These are phyloP conservation scores for Danielia oregonensis DNA, from an alignment of 805 yeast species.

Conservation along the genomic window DNA sequence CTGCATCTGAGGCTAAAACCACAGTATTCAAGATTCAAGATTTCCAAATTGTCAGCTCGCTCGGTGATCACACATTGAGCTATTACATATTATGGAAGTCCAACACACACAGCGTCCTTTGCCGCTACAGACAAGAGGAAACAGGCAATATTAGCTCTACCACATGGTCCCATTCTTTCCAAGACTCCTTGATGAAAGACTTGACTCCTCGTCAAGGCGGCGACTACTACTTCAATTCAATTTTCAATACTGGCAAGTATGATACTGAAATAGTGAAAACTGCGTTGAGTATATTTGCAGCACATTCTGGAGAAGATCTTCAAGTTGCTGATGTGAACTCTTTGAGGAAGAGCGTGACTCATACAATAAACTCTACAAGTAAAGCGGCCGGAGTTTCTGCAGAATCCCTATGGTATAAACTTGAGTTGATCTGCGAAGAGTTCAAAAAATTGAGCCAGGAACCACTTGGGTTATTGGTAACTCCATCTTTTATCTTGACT, in stretches of 20 bases:
- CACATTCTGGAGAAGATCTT: conserved; percentile 28
- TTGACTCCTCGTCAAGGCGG: conserved; percentile 35
- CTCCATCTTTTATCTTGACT: conserved; percentile 14
- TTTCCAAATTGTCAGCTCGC: conserved; percentile 6
- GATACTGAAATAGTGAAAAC: conserved; percentile 47
- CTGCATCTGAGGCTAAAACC: neutral
- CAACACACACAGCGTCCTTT: conserved; percentile 35
- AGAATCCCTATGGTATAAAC: conserved; percentile 59
- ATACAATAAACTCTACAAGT: conserved; percentile 7
- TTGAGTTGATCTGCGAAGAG: conserved; percentile 72
- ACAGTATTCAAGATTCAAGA: conserved; percentile 11
- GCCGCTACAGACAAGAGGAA: conserved; percentile 4
- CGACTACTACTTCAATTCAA: conserved; percentile 36
- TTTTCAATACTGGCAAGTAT: conserved; percentile 50
- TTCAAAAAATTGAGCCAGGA: conserved; percentile 59
- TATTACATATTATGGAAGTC: conserved; percentile 59
- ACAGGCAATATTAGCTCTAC: conserved; percentile 2
- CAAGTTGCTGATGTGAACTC: conserved; percentile 6
- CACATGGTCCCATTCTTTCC: conserved; percentile 25
- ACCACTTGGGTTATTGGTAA: conserved; percentile 40
- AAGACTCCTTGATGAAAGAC: conserved; percentile 13
- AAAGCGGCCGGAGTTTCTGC: conserved; percentile 24
- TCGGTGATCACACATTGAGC: conserved; percentile 1
- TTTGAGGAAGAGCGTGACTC: conserved; percentile 23
- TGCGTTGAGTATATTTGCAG: conserved; percentile 48